These are phyloP conservation scores for Talaromyces marneffei DNA, from an alignment of 2,329 filamentous ascomycete species.

Conservation along the genomic window DNA sequence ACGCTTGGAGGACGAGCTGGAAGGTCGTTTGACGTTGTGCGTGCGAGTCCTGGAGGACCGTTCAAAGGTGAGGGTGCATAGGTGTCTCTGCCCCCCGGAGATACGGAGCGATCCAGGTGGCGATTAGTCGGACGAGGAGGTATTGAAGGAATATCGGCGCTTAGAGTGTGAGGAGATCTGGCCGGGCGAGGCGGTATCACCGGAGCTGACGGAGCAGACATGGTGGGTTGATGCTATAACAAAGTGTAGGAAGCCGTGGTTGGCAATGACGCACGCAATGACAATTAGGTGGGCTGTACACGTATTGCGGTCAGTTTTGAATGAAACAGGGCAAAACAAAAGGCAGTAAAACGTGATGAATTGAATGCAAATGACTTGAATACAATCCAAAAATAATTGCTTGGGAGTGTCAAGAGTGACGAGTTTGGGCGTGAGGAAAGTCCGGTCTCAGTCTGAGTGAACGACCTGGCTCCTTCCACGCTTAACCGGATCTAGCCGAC, in stretches of 20 bases:
- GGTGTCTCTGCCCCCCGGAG: slow-evolving; percentile 66
- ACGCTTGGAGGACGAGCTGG: slow-evolving; percentile 66
- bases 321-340: not conserved
- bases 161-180: slow-evolving; percentile 46
- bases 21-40: slow-evolving; percentile 32
- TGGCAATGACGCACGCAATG: slow-evolving; percentile 11
- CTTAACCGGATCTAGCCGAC: slow-evolving; percentile 16
- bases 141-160: slow-evolving; percentile 45
- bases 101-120: slow-evolving; percentile 65
- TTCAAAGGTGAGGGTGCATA: slow-evolving; percentile 85
- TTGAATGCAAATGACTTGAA: not conserved
- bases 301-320: not conserved
- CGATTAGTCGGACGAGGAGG: slow-evolving; percentile 69
- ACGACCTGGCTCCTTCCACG: slow-evolving; percentile 7
- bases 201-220: slow-evolving; percentile 46
- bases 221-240: slow-evolving; percentile 21
- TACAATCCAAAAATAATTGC: not conserved
- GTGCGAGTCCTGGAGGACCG: slow-evolving; percentile 46
- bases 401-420: not conserved
- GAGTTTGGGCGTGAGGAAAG: slow-evolving; percentile 9
- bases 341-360: not conserved
- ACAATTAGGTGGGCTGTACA: not conserved
- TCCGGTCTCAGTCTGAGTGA: slow-evolving; percentile 4
- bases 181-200: slow-evolving; percentile 59
- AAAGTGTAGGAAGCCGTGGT: slow-evolving; percentile 13